phyloP scores from a whole-genome alignment of 768 basidiomycete species.

The Naganishia randhawae region DNA sequence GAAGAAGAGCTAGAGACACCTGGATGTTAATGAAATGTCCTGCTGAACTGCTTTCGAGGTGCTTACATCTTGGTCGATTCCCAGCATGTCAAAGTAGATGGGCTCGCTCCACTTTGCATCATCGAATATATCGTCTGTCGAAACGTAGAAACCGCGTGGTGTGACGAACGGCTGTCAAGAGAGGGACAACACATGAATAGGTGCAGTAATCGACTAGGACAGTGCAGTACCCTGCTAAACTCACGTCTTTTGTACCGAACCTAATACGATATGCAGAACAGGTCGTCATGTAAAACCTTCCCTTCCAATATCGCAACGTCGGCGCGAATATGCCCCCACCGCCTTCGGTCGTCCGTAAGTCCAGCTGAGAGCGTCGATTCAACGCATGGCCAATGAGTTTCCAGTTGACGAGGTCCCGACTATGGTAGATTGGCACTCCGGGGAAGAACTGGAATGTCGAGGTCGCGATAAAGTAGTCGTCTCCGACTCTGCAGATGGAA shows the following conservation, averaged over 20 bases:
- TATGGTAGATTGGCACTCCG: conserved; percentile 41
- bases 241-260: conserved; percentile 25
- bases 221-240: no score
- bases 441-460: conserved; percentile 45
- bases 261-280: conserved; percentile 22
- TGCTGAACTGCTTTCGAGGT: background rate
- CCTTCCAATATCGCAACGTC: conserved; percentile 34
- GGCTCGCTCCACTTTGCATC: conserved; percentile 36
- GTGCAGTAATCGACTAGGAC: no score
- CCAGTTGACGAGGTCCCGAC: conserved; percentile 39
- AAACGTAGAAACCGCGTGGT: conserved; percentile 35
- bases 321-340: conserved; percentile 38
- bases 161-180: conserved; percentile 19
- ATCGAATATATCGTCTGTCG: conserved; percentile 37
- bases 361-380: conserved; percentile 23
- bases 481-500: conserved; percentile 32
- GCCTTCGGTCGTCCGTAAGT: conserved; percentile 31
- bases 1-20: conserved; percentile 35
- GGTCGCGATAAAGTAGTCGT: conserved; percentile 38
- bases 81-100: conserved; percentile 34
- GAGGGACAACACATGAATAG: no score
- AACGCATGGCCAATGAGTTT: conserved; percentile 35
- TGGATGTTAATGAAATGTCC: background rate
- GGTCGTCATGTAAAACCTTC: conserved; percentile 35
- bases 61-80: conserved; percentile 39